A percentile compares a stretch with the other conserved stretches of the same genome.
These are phyloP conservation scores for Ophiocordyceps unilateralis DNA, from an alignment of 2,329 filamentous ascomycete genomes.

Conservation along the genomic window DNA sequence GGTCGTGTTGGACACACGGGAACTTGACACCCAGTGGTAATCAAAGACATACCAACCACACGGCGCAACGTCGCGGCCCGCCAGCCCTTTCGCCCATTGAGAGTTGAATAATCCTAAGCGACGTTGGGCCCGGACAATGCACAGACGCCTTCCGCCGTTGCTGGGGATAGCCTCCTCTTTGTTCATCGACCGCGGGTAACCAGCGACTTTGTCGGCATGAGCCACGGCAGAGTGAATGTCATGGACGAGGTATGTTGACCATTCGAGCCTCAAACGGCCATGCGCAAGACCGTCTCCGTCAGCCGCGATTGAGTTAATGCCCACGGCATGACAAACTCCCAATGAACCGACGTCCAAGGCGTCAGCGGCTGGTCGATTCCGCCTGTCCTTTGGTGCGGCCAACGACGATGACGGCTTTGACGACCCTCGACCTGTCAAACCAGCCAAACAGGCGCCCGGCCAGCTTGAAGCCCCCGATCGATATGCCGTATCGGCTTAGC, in stretches of 20 bases:
- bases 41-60: not conserved
- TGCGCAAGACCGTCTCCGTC: not conserved
- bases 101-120: not conserved
- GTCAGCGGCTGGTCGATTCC: not conserved
- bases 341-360: not conserved
- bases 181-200: not conserved
- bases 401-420: slow-evolving; percentile 19
- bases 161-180: not conserved
- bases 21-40: not conserved
- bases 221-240: not conserved
- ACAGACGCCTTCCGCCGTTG: not conserved
- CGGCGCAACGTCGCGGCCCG: not conserved
- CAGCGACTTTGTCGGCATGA: not conserved
- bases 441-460: slow-evolving; percentile 20
- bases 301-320: too few relatives aligned
- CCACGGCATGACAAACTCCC: too few relatives aligned
- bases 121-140: not conserved
- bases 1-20: not conserved
- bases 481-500: slow-evolving; percentile 17
- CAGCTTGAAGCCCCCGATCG: slow-evolving; percentile 18
- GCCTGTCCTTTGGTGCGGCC: slow-evolving; percentile 5
- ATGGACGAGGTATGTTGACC: not conserved
- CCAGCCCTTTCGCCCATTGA: not conserved
- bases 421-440: slow-evolving; percentile 16
- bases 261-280: not conserved